Evolutionary conservation across 306 rosid genomes (phyloP).

Genomic region (Lupinus albus): DNA sequence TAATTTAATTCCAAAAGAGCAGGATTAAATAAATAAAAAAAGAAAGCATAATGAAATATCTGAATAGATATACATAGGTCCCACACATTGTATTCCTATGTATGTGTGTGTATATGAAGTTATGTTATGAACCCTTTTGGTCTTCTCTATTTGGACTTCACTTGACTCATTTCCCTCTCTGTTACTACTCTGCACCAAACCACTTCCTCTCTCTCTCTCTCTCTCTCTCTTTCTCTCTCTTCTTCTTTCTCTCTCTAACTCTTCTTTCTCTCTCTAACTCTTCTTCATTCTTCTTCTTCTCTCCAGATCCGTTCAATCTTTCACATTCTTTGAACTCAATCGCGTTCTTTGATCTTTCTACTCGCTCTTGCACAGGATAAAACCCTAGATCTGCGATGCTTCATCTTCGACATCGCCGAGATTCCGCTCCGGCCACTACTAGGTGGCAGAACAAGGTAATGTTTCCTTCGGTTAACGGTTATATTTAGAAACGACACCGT

Average conservation of each 20-base stretch:
- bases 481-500: not conserved
- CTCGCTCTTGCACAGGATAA: constrained; percentile 9
- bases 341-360: constrained; percentile 20
- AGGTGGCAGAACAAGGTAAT: constrained; percentile 89
- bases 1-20: no score
- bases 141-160: constrained; percentile 58
- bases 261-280: not conserved
- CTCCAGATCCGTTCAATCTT: constrained; percentile 76
- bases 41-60: no score
- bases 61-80: no score
- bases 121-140: constrained; percentile 48
- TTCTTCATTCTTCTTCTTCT: constrained; percentile 31
- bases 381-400: constrained; percentile 98
- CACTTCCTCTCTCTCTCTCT: not conserved
- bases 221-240: not conserved
- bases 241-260: not conserved
- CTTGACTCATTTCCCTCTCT: constrained; percentile 55
- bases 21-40: no score
- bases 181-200: not conserved
- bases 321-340: constrained; percentile 34
- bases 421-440: constrained; percentile 75
- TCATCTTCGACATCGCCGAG: constrained; percentile 94
- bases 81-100: no score
- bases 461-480: no score
- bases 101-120: no score